phyloP scores from a whole-genome alignment of 2,329 filamentous ascomycete species.

The Fusarium sp. region DNA sequence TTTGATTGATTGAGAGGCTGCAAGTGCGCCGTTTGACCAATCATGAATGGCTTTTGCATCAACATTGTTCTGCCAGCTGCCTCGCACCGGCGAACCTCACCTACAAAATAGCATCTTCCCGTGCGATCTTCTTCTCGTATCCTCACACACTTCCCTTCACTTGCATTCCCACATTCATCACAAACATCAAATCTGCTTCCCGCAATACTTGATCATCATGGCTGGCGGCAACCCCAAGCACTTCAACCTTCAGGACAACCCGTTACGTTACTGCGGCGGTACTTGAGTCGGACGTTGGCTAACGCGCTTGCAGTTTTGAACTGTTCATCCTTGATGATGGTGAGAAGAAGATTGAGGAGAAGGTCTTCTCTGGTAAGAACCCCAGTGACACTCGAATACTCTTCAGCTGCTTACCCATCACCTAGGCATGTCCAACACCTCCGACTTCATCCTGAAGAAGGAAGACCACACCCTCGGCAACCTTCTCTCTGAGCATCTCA shows the following conservation, averaged over 20 bases:
- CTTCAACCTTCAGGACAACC: conserved; percentile 49
- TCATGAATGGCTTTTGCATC: background rate
- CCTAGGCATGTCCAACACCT: conserved; percentile 84
- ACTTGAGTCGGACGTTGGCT: conserved; percentile 24
- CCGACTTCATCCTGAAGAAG: conserved; percentile 93
- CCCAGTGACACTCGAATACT: background rate
- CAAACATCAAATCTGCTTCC: background rate
- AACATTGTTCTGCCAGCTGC: background rate
- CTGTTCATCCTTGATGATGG: conserved; percentile 85
- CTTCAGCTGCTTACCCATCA: conserved; percentile 5
- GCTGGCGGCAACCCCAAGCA: conserved; percentile 52
- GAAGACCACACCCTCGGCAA: conserved; percentile 97
- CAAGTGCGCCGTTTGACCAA: background rate
- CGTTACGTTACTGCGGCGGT: conserved; percentile 44
- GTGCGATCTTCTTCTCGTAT: background rate
- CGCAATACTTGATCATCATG: conserved; percentile 37
- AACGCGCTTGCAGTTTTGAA: conserved; percentile 73
- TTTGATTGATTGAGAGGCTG: background rate
- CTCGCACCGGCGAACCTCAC: background rate
- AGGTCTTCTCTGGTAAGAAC: conserved; percentile 84
- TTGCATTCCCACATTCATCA: background rate
- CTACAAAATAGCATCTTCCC: background rate
- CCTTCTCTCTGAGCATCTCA: conserved; percentile 82
- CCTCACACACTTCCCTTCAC: background rate
- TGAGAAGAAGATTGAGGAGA: conserved; percentile 92